These are phyloP conservation scores for Xerocomus nothofagi DNA, from an alignment of 1,284 basidiomycete genomes.

Conservation along the genomic window DNA sequence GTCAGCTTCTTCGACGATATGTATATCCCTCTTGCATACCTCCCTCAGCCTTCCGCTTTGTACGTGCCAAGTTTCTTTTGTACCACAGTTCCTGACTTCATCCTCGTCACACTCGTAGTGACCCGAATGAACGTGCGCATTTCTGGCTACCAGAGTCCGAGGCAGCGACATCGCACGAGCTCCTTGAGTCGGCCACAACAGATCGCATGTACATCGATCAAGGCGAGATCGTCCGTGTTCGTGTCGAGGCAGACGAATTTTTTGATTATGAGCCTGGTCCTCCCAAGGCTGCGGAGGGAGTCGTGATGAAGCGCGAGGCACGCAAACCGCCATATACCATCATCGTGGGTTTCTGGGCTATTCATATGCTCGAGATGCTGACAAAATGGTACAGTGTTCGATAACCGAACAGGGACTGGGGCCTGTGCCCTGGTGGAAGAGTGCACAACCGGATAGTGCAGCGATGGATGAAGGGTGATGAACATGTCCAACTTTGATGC, in stretches of 20 bases:
- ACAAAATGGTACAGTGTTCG: constrained; percentile 58
- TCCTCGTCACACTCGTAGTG: constrained; percentile 44
- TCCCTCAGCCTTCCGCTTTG: constrained; percentile 79
- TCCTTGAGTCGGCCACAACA: constrained; percentile 65
- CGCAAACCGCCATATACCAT: constrained; percentile 74
- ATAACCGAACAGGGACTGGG: constrained; percentile 91
- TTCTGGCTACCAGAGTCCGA: constrained; percentile 77
- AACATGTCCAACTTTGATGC: background rate
- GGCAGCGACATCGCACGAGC: constrained; percentile 54
- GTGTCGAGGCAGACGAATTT: constrained; percentile 87
- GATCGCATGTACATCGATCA: constrained; percentile 87
- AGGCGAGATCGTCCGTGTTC: constrained; percentile 82
- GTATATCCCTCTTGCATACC: constrained; percentile 72
- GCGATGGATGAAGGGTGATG: constrained; percentile 38
- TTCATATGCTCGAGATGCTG: too few relatives aligned
- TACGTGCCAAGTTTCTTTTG: constrained; percentile 38
- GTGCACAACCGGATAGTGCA: constrained; percentile 42
- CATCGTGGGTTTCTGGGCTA: constrained; percentile 58
- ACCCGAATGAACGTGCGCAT: constrained; percentile 77
- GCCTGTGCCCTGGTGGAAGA: constrained; percentile 70
- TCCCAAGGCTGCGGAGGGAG: constrained; percentile 68
- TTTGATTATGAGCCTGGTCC: constrained; percentile 91
- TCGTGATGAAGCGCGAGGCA: constrained; percentile 52
- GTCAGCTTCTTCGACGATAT: constrained; percentile 96
- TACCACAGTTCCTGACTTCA: background rate